Evolutionary conservation across 768 basidiomycete species (phyloP), one percentile per base, ranked within the genome.

Genomic region (Brasilioporus rufonigricans): DNA sequence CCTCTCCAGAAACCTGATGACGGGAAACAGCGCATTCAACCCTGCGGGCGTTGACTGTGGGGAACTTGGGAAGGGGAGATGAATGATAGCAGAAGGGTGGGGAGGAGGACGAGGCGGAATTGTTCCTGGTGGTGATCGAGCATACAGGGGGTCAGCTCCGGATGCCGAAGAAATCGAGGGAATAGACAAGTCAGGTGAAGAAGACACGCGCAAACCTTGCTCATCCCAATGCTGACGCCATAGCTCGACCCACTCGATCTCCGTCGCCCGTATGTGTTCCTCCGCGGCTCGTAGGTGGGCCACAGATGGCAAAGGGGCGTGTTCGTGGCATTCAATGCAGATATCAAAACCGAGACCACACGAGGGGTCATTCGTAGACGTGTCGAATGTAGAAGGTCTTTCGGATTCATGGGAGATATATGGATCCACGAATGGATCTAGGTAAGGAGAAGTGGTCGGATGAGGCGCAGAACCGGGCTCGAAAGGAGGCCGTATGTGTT

Each of bases 321-420:
- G 74, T 59, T 94, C 91, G 64, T 90, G 87, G 65, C 90, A 91
- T 72, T 96, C 92, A 57, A 96, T 81, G 68, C 91, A 94, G 40
- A 96, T 82, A 64, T 93, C 87, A 65, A 85, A 93, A 16, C 89
- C 90, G 55, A 79, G 74, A 32, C 84, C 85, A n/a, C 73, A 58
- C 29, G 59, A 63, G 16, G 81, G 79, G 59, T 78, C 77, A 51
- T 80, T 80, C 29, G 67, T 40, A 21, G 43, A 56, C 32, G 65
- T 62, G 48, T 73, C 67, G 56, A 76, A 77, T 18, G 75, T 68
- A 41, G 72, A 66, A 19, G 69, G 66, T 8, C 57, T 55, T 36
- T 60, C 59, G n/a, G 40, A 21, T 19, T 65, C 55, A 36, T 53
- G 46, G n/a, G 45, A 49, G n/a, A 47, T 32, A 35, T 43, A 50